Percentiles rank a stretch among this genome's conserved stretches.
Conservation (phyloP, 768 basidiomycete genomes). For the Leccinum broughii region DNA sequence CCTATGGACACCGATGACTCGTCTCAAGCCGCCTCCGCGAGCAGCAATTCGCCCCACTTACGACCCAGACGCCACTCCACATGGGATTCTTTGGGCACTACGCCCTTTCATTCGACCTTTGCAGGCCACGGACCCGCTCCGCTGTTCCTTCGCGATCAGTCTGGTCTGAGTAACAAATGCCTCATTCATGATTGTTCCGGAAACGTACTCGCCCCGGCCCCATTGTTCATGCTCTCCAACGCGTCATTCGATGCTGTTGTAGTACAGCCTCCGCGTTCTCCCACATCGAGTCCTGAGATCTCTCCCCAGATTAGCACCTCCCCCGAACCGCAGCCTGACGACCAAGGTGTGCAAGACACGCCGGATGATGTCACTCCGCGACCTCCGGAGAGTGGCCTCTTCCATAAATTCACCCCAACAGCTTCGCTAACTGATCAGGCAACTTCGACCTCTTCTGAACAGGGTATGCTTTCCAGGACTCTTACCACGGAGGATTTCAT, state of each 20-base stretch:
- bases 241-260: conserved; percentile 10
- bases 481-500: not conserved
- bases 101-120: conserved; percentile 13
- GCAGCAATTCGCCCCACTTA: conserved; percentile 21
- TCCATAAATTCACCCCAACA: conserved; percentile 16
- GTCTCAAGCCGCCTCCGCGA: conserved; percentile 30
- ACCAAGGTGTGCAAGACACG: conserved; percentile 9
- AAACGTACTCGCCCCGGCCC: conserved; percentile 17
- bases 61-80: conserved; percentile 27
- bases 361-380: conserved; percentile 19
- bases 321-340: conserved; percentile 3
- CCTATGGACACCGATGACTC: conserved; percentile 34
- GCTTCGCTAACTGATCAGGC: not conserved
- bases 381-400: conserved; percentile 5
- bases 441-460: conserved; percentile 5
- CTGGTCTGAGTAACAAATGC: not conserved
- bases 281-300: conserved; percentile 5
- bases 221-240: conserved; percentile 16
- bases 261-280: conserved; percentile 8
- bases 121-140: conserved; percentile 11
- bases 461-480: not conserved
- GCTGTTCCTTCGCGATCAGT: conserved; percentile 16
- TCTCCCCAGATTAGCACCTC: conserved; percentile 7
- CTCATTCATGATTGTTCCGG: conserved; percentile 1
- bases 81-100: conserved; percentile 18